Evolutionary conservation across 441 rosid genomes (phyloP).

Genomic region (Theobroma grandiflorum): DNA sequence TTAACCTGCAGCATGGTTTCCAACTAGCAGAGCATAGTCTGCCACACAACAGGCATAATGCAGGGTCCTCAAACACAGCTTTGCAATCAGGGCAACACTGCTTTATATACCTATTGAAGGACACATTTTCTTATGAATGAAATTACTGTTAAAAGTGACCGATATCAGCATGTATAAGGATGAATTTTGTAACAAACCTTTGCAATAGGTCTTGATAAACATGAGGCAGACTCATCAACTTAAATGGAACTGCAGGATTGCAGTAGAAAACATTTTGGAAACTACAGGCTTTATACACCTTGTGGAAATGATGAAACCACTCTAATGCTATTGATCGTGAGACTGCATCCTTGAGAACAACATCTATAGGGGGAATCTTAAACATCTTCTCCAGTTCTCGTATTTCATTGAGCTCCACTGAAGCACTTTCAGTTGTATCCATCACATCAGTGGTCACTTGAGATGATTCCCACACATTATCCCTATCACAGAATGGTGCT

Average conservation of each 20-base stretch:
- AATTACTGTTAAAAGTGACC: slow-evolving; percentile 9
- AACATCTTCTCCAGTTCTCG: slow-evolving; percentile 77
- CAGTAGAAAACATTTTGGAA: slow-evolving; percentile 48
- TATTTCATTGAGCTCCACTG: slow-evolving; percentile 66
- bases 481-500: slow-evolving; percentile 59
- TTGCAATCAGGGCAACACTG: slow-evolving; percentile 75
- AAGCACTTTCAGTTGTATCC: slow-evolving; percentile 42
- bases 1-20: slow-evolving; percentile 95
- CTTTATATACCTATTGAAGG: slow-evolving; percentile 79
- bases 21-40: slow-evolving; percentile 82
- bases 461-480: slow-evolving; percentile 45
- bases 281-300: slow-evolving; percentile 49
- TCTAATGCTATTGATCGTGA: slow-evolving; percentile 58
- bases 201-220: slow-evolving; percentile 88
- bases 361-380: slow-evolving; percentile 73
- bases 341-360: slow-evolving; percentile 62
- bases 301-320: slow-evolving; percentile 79
- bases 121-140: slow-evolving; percentile 32
- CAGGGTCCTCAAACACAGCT: slow-evolving; percentile 66
- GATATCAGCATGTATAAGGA: slow-evolving; percentile 24
- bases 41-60: slow-evolving; percentile 94
- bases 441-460: slow-evolving; percentile 41
- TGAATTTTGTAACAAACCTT: slow-evolving; percentile 62
- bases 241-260: slow-evolving; percentile 82
- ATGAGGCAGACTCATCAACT: slow-evolving; percentile 85